Evolutionary conservation across 768 basidiomycete genomes (phyloP).

Genomic region (Psilocybe subaeruginosa): DNA sequence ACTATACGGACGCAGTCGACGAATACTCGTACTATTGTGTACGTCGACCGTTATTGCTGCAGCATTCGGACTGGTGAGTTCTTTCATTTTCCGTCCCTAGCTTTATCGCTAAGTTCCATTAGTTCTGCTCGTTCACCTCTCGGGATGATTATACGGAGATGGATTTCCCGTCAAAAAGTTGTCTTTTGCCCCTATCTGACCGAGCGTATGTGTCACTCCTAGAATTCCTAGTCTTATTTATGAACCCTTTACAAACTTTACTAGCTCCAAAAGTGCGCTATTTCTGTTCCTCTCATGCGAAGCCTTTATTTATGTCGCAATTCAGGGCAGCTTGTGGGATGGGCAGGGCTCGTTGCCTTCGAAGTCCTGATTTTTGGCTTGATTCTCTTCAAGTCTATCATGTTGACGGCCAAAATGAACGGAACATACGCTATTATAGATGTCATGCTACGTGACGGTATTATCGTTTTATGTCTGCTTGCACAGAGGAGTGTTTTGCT

Average conservation of each 20-base stretch:
- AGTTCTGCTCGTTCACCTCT: not conserved
- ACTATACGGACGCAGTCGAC: slow-evolving; percentile 1
- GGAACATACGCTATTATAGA: not conserved
- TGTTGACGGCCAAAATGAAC: not conserved
- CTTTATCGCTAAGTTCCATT: not conserved
- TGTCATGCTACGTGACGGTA: slow-evolving; percentile 10
- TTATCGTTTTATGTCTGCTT: not conserved
- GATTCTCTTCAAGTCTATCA: slow-evolving; percentile 1
- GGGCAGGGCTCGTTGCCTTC: slow-evolving; percentile 1
- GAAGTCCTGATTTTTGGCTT: slow-evolving; percentile 3
- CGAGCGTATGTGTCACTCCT: not conserved
- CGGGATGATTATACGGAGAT: not conserved
- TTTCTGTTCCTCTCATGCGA: not conserved
- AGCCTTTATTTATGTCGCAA: not conserved
- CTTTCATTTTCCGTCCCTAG: too few species aligned
- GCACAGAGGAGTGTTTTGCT: not conserved
- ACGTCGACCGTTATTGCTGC: not conserved
- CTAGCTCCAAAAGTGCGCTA: not conserved
- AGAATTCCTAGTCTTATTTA: not conserved
- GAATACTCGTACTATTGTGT: not conserved
- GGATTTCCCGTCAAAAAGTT: slow-evolving; percentile 1
- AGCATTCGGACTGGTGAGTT: not conserved
- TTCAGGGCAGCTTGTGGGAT: not conserved
- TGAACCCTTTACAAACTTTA: not conserved
- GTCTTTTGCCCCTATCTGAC: not conserved